These are phyloP conservation scores for Monosporascus cannonballus DNA, from an alignment of 2,329 filamentous ascomycete species.

Conservation along the genomic window DNA sequence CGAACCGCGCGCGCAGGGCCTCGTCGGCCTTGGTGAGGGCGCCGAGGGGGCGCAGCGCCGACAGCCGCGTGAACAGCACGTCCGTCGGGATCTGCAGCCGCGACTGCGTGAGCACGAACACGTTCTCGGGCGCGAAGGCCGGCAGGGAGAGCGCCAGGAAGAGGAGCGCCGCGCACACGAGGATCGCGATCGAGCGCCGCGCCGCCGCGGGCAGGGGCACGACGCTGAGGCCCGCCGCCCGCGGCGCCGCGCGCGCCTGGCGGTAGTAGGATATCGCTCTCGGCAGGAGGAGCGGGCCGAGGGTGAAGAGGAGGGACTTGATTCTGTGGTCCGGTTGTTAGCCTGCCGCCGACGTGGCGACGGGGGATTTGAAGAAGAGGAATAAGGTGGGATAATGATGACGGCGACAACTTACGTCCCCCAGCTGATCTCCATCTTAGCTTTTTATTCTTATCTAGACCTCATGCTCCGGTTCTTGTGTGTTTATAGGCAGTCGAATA, in stretches of 20 bases:
- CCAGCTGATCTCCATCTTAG: background rate
- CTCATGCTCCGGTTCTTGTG: background rate
- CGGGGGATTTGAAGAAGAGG: background rate
- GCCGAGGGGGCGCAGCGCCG: slow-evolving; percentile 41
- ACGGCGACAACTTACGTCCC: background rate
- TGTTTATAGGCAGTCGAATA: background rate
- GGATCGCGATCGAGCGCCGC: slow-evolving; percentile 51
- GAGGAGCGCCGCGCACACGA: slow-evolving; percentile 46
- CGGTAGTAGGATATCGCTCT: slow-evolving; percentile 61
- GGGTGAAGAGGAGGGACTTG: slow-evolving; percentile 51
- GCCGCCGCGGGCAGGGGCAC: slow-evolving; percentile 49
- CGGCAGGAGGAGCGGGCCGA: slow-evolving; percentile 68
- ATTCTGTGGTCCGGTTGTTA: slow-evolving; percentile 31
- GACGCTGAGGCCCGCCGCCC: slow-evolving; percentile 40
- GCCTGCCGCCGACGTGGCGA: background rate
- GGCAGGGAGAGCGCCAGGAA: slow-evolving; percentile 59
- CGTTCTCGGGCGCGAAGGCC: slow-evolving; percentile 66
- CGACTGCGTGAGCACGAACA: slow-evolving; percentile 72
- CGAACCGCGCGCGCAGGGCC: slow-evolving; percentile 61
- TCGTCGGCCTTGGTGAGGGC: slow-evolving; percentile 54
- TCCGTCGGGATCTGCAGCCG: slow-evolving; percentile 81
- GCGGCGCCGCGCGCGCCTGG: slow-evolving; percentile 39
- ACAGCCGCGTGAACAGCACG: slow-evolving; percentile 74
- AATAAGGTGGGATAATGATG: background rate
- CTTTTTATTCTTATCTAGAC: background rate